phyloP scores from a whole-genome alignment of 2,329 filamentous ascomycete species.

The Teratosphaeria destructans region DNA sequence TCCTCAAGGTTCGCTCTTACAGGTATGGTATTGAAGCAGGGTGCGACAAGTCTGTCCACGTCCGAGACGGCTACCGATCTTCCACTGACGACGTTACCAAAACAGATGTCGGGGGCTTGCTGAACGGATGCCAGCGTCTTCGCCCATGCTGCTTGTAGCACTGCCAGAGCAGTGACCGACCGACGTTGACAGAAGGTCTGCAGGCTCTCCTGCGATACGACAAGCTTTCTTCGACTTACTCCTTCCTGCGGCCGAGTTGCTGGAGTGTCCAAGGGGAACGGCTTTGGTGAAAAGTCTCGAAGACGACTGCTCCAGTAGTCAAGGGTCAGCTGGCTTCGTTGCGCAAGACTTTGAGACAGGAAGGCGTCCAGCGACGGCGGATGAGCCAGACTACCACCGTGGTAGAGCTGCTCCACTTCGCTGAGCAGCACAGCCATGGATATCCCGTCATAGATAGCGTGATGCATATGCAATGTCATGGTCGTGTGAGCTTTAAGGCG shows the following conservation, averaged over 20 bases:
- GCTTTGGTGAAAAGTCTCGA: conserved; percentile 37
- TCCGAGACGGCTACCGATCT: conserved; percentile 56
- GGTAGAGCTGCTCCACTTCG: conserved; percentile 56
- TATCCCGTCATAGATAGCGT: conserved; percentile 78
- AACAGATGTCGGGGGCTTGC: conserved; percentile 58
- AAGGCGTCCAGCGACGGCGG: conserved; percentile 52
- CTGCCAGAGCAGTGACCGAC: conserved; percentile 49
- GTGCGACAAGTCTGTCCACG: conserved; percentile 66
- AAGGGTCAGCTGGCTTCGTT: conserved; percentile 42
- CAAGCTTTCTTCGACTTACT: background rate
- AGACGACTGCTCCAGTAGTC: conserved; percentile 58
- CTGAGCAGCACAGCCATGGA: conserved; percentile 59
- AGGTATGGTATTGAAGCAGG: conserved; percentile 86
- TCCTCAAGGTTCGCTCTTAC: conserved; percentile 48
- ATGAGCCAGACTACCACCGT: conserved; percentile 35
- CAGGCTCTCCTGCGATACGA: conserved; percentile 20
- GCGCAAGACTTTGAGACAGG: conserved; percentile 46
- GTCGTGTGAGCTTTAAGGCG: background rate
- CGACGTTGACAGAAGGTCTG: conserved; percentile 42
- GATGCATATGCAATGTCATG: conserved; percentile 53
- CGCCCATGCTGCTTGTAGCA: conserved; percentile 66
- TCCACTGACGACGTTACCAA: conserved; percentile 77
- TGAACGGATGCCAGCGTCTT: conserved; percentile 50
- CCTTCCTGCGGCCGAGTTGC: background rate
- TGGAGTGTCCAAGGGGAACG: conserved; percentile 23